These are phyloP conservation scores for Diaporthe vexans DNA, from an alignment of 2,329 filamentous ascomycete genomes.

Conservation along the genomic window DNA sequence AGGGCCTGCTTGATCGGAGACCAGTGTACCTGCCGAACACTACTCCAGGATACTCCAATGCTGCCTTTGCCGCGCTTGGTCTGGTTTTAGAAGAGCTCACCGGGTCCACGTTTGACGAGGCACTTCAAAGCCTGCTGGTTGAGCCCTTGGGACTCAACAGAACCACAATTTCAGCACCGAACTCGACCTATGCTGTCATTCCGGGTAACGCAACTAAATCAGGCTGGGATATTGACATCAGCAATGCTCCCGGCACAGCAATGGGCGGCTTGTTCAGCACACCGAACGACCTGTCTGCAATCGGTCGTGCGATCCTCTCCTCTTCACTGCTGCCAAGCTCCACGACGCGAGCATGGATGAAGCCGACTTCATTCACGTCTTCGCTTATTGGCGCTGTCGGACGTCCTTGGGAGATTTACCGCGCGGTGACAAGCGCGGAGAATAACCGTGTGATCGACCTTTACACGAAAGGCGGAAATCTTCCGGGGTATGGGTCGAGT, in stretches of 20 bases:
- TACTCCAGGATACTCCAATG: background rate
- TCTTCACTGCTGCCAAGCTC: background rate
- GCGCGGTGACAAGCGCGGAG: background rate
- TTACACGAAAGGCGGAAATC: background rate
- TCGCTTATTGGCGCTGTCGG: background rate
- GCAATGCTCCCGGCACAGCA: background rate
- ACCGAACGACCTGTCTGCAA: background rate
- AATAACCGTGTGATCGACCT: background rate
- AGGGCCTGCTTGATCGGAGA: background rate
- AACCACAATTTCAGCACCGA: background rate
- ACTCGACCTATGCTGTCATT: background rate
- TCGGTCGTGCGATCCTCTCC: background rate
- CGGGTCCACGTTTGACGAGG: background rate
- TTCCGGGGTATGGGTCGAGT: background rate
- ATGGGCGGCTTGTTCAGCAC: background rate
- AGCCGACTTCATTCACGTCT: background rate
- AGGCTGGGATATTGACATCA: background rate
- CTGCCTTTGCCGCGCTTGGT: background rate
- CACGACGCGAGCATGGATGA: background rate
- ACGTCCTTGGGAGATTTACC: background rate
- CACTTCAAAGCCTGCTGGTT: background rate
- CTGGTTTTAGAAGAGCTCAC: background rate
- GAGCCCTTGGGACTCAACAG: background rate
- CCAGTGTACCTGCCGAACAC: slow-evolving; percentile 1
- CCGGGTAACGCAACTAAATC: background rate